Conservation (phyloP, 208 protist species). For the Wallacemonas sp. region DNA sequence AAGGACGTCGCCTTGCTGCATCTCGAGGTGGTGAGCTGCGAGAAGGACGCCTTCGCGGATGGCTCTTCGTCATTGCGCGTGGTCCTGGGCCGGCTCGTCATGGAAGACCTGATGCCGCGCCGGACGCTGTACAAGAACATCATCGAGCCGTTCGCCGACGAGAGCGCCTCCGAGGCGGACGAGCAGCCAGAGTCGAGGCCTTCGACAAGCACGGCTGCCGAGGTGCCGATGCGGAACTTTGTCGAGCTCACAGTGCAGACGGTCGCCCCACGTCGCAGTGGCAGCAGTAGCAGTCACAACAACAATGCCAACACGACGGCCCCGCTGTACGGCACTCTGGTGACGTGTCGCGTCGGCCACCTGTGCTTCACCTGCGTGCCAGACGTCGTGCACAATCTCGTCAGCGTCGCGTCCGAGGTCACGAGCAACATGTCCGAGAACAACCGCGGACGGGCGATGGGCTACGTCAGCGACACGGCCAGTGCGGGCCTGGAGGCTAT, state of each 20-base stretch:
- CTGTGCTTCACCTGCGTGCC: conserved; percentile 66
- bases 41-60: conserved; percentile 37
- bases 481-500: conserved; percentile 7
- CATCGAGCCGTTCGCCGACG: conserved; percentile 42
- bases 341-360: conserved; percentile 50
- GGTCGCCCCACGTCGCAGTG: no score
- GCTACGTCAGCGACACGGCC: conserved; percentile 63
- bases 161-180: conserved; percentile 20
- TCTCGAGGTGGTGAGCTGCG: conserved; percentile 27
- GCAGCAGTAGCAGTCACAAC: no score
- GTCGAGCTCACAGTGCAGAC: conserved; percentile 16
- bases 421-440: conserved; percentile 57
- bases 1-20: conserved; percentile 46
- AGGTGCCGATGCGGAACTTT: conserved; percentile 9
- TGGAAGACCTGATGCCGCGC: conserved; percentile 44
- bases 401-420: conserved; percentile 43
- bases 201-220: conserved; percentile 1
- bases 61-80: conserved; percentile 34
- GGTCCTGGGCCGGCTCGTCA: conserved; percentile 51
- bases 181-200: neutral
- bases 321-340: conserved; percentile 40
- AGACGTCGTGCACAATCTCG: conserved; percentile 53
- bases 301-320: neutral
- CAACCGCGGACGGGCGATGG: conserved; percentile 72
- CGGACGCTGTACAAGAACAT: conserved; percentile 51